Percentiles rank a stretch among this genome's conserved stretches.
phyloP scores from a whole-genome alignment of 2,329 filamentous ascomycete species.

The Aspergillus spinulosporus region DNA sequence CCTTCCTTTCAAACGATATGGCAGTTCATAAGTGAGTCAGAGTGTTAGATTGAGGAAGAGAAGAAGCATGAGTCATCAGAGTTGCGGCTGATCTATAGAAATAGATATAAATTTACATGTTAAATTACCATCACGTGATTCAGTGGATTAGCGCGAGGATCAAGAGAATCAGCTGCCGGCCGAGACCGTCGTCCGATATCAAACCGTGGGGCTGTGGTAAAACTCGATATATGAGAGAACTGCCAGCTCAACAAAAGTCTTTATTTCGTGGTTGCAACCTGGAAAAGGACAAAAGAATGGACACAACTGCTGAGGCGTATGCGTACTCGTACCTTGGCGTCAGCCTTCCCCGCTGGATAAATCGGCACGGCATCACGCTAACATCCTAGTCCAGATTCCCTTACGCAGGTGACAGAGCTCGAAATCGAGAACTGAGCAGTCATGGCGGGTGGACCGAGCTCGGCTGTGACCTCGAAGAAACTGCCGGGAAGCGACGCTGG shows the following conservation, averaged over 20 bases:
- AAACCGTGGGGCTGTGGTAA: not conserved
- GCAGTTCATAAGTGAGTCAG: not conserved
- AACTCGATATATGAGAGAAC: not conserved
- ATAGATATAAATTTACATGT: not conserved
- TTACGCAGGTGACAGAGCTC: constrained; percentile 6
- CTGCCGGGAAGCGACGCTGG: not conserved
- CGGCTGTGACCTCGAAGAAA: not conserved
- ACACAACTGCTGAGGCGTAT: not conserved
- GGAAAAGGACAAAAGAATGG: not conserved
- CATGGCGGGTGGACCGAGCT: not conserved
- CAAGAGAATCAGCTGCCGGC: not conserved
- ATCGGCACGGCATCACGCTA: constrained; percentile 23
- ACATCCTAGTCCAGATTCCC: not conserved
- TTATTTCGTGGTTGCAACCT: not conserved
- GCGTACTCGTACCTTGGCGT: not conserved
- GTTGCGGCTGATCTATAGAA: not conserved
- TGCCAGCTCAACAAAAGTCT: not conserved
- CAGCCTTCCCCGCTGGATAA: constrained; percentile 25
- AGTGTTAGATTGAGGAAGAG: not conserved
- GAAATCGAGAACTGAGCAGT: not conserved
- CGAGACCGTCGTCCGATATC: not conserved
- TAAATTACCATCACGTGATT: not conserved
- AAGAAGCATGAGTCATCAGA: not conserved
- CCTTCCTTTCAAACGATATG: not conserved
- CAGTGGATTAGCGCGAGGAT: not conserved